These are phyloP conservation scores for Erigeron canadensis DNA, from an alignment of 129 eudicot genomes.

Conservation along the genomic window DNA sequence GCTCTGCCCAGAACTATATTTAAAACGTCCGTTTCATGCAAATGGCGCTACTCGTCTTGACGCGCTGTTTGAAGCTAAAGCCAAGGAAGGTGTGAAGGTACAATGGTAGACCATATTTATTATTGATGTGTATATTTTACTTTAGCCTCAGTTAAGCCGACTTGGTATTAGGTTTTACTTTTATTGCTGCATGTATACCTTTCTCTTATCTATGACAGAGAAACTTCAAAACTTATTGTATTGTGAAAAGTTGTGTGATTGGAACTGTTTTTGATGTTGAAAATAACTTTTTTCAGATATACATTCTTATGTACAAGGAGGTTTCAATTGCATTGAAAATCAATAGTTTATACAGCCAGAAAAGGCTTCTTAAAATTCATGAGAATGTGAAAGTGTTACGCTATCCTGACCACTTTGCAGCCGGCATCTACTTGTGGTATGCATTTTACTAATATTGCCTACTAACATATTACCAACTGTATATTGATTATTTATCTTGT, in stretches of 20 bases:
- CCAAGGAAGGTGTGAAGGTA: constrained; percentile 98
- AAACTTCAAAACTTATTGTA: background rate
- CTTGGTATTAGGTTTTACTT: too few relatives aligned
- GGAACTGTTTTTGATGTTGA: background rate
- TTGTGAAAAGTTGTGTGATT: constrained; percentile 3
- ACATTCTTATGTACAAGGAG: constrained; percentile 95
- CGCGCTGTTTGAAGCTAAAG: constrained; percentile 84
- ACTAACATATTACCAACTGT: background rate
- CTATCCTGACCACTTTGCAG: constrained; percentile 85
- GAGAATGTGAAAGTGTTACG: constrained; percentile 90
- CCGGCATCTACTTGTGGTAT: constrained; percentile 90
- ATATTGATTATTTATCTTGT: constrained; percentile 12
- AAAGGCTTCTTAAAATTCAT: constrained; percentile 76
- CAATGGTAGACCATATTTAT: background rate
- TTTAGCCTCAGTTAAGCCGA: background rate
- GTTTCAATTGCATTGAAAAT: constrained; percentile 93
- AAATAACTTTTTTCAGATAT: constrained; percentile 58
- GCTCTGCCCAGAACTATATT: constrained; percentile 93
- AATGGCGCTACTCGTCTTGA: constrained; percentile 77
- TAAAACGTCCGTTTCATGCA: constrained; percentile 76
- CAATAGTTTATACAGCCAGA: constrained; percentile 89
- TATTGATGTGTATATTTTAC: background rate
- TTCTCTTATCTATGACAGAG: background rate
- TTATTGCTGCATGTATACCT: too few relatives aligned
- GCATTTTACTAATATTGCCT: constrained; percentile 17